A percentile compares a stretch with the other conserved stretches of the same genome.
Evolutionary conservation across 495 filamentous ascomycete genomes (phyloP).

Genomic region (Clavariopsis aquatica): DNA sequence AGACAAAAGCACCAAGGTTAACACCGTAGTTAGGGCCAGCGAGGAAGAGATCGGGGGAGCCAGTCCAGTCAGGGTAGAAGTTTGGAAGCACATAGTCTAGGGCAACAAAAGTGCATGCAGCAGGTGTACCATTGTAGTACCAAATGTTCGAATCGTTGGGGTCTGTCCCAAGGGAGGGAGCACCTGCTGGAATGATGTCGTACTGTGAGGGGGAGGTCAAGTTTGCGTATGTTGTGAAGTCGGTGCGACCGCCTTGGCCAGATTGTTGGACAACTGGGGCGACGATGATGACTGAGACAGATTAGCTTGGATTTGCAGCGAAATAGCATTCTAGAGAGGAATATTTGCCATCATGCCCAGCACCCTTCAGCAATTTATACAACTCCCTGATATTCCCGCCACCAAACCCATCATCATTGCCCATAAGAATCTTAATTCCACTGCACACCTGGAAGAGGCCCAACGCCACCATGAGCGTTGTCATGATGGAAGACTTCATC

Average conservation of each 20-base stretch:
- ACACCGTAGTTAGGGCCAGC: conserved; percentile 49
- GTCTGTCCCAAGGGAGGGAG: conserved; percentile 39
- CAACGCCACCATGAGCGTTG: conserved; percentile 6
- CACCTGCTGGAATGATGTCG: conserved; percentile 46
- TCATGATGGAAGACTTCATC: not conserved
- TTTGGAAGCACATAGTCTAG: conserved; percentile 35
- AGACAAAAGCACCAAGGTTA: conserved; percentile 47
- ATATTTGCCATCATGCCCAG: conserved; percentile 47
- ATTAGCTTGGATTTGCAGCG: not conserved
- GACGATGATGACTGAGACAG: conserved; percentile 42
- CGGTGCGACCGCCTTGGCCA: conserved; percentile 36
- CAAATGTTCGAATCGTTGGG: conserved; percentile 49
- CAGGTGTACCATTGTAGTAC: conserved; percentile 53
- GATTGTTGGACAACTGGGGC: conserved; percentile 40
- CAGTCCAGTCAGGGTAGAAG: conserved; percentile 23
- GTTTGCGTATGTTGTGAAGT: conserved; percentile 41
- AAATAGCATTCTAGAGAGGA: too few relatives aligned
- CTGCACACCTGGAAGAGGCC: not conserved
- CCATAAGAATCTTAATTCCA: conserved; percentile 47
- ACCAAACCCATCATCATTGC: conserved; percentile 51
- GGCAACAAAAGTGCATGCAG: conserved; percentile 44
- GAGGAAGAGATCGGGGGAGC: conserved; percentile 46
- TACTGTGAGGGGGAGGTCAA: conserved; percentile 37
- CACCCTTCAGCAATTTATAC: conserved; percentile 44
- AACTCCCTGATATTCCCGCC: conserved; percentile 49